Conservation (phyloP, 73 alveolate species). For the Paramecium primaurelia region DNA sequence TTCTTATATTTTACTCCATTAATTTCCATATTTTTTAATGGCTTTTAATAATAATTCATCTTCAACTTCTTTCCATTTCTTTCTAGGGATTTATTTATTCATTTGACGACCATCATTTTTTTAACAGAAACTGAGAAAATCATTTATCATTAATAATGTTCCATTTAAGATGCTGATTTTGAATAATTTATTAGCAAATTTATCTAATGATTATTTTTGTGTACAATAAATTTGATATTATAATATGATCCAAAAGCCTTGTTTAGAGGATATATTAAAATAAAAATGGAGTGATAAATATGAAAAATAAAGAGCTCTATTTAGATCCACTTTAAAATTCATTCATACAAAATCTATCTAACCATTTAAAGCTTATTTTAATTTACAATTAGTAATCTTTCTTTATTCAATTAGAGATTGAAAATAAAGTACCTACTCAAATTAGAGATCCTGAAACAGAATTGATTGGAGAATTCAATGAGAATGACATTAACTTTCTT, state of each 20-base stretch:
- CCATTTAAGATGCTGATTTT: background rate
- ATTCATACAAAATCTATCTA: background rate
- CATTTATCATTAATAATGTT: background rate
- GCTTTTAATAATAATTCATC: background rate
- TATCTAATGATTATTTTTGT: background rate
- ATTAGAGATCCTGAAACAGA: constrained; percentile 37
- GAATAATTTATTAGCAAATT: background rate
- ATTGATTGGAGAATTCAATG: constrained; percentile 1
- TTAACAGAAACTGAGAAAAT: background rate
- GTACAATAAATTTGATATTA: background rate
- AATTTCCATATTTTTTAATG: background rate
- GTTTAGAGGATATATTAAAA: background rate
- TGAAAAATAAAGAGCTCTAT: background rate
- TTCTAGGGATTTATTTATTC: background rate
- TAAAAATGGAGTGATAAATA: constrained; percentile 18
- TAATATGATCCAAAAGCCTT: background rate
- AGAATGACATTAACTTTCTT: background rate
- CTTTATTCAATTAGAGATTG: background rate
- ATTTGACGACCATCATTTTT: background rate
- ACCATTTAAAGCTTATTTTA: background rate
- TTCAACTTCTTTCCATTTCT: constrained; percentile 16
- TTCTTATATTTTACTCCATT: background rate
- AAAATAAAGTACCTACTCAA: background rate
- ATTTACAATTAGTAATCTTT: background rate
- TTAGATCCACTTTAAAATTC: constrained; percentile 26